Base-by-base conservation (phyloP, 257 asterid genomes). In the Lithospermum erythrorhizon region DNA sequence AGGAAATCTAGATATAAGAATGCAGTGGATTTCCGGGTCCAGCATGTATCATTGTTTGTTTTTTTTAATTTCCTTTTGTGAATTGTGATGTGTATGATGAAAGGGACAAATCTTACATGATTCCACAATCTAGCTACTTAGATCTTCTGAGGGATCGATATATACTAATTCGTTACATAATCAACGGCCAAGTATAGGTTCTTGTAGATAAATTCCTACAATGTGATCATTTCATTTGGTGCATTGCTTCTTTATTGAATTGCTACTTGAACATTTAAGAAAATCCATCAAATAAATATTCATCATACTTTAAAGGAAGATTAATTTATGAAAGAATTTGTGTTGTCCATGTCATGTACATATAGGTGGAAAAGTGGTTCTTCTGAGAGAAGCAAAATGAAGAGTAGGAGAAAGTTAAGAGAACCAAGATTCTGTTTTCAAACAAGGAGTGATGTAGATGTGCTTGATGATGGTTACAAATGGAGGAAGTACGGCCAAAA, bases 401-500 rank as follows among this genome's bases (percentile, higher is more conserved):
- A 87, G 84, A 79, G 79, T 63, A 83, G 96, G 69, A 80, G 96
- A 65, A 85, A 83, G 81, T 72, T 90, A 35, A 71, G 97, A 64
- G 97, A 90, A 79, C 97, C 97, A 51, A 85, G 97, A 62, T 90
- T 90, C 77, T 90, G 97, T 68, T 90, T 90, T 60, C 96, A 90
- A 75, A 90, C 97, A 67, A 85, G 96, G 79, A 90, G 97, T 67
- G 97, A 87, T 55, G 82, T 87, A 1, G 97, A 90, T 83, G 97
- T 90, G 14, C 96, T 90, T 65, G 97, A 90, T 73, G 97, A 90
- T 82, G 97, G 97, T 21, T 90, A 90, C 71, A 90, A 90, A 87
- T 90, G 97, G 96, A 80, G 97, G 69, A 90, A 90, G 74, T 90
- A 90, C 67, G 97, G 97, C 3, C 97, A 90, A 64, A 90, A 90